Base-by-base conservation (phyloP, 441 rosid genomes). In the Flueggea neowawraea region DNA sequence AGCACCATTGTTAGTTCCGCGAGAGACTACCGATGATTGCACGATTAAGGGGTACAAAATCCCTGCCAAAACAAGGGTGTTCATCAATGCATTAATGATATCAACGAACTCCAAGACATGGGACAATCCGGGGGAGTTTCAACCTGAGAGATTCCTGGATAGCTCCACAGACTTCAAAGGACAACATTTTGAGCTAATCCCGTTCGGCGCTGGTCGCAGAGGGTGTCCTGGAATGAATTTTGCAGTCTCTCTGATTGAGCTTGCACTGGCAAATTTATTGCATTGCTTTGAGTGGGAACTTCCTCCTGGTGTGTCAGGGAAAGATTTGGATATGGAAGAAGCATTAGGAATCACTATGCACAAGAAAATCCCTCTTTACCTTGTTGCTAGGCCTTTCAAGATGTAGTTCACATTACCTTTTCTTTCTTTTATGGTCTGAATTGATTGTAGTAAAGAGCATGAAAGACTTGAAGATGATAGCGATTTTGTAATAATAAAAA, bases 181-280 rank as follows among this genome's bases (percentile, higher is more conserved):
- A 48, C 72, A 69, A 43, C 68, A 78, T 39, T 83, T 66, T 28
- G 75, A 81, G 79, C 55, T 70, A 15, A 57, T 76, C 51, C 84
- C 86, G 5, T 80, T 80, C 57, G 85, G 83, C 3, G 71, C 70
- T 2, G 85, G 88, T 4, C 68, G 88, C 16, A 69, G 88, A 71
- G 74, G 43, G 15, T 81, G 84, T 59, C 84, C 85, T 5, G 88
- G 73, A n/a, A 50, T 73, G 12, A 48, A 64, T n/a, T 78, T 83
- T 16, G 77, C 74, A 3, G 49, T 62, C 0, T 64, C 68, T 15
- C 17, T 47, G 6, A 53, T 79, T n/a, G 86, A 84, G 71, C 71
- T 81, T n/a, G 80, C 68, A 10, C 60, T 76, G 0, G 85, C 82
- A 0, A 80, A 80, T 54, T 51, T 78, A 5, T 45, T 78, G 22